A percentile compares a stretch with the other conserved stretches of the same genome.
phyloP scores from a whole-genome alignment of 306 rosid genomes.

The Lathyrus aphaca region DNA sequence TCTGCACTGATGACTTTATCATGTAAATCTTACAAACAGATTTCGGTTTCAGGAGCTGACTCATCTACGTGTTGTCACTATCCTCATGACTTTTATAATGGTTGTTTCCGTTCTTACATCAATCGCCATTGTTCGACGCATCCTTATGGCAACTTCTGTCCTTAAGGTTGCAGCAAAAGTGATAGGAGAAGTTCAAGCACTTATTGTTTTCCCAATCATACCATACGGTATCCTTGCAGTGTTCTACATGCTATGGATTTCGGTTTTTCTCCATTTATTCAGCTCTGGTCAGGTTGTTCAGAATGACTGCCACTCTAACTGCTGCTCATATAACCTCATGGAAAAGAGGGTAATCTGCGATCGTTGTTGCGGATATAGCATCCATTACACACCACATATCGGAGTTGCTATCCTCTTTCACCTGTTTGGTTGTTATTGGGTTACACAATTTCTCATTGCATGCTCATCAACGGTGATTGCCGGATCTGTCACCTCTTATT shows the following conservation, averaged over 20 bases:
- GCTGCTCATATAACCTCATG: conserved; percentile 76
- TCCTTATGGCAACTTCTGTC: conserved; percentile 94
- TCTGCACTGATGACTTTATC: conserved; percentile 27
- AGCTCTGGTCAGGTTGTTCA: conserved; percentile 90
- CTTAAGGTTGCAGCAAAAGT: conserved; percentile 98
- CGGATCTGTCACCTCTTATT: conserved; percentile 95
- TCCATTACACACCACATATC: conserved; percentile 78
- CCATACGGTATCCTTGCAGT: conserved; percentile 84
- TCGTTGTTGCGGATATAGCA: conserved; percentile 82
- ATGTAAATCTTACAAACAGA: conserved; percentile 14
- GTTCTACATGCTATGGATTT: conserved; percentile 90
- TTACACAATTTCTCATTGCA: conserved; percentile 82
- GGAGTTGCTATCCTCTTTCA: conserved; percentile 88
- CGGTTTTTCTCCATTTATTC: conserved; percentile 82
- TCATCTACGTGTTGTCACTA: conserved; percentile 77
- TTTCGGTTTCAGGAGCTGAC: conserved; percentile 75
- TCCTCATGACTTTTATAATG: conserved; percentile 81
- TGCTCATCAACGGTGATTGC: conserved; percentile 91
- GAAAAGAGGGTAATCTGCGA: conserved; percentile 74
- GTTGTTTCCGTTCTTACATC: conserved; percentile 83
- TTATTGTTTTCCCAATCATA: conserved; percentile 76
- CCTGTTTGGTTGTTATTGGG: conserved; percentile 93
- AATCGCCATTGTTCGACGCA: conserved; percentile 87
- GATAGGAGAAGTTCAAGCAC: conserved; percentile 91
- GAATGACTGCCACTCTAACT: conserved; percentile 75